These are phyloP conservation scores for Linnemannia schmuckeri DNA, from an alignment of 192 early-diverging fungal species.

Conservation along the genomic window DNA sequence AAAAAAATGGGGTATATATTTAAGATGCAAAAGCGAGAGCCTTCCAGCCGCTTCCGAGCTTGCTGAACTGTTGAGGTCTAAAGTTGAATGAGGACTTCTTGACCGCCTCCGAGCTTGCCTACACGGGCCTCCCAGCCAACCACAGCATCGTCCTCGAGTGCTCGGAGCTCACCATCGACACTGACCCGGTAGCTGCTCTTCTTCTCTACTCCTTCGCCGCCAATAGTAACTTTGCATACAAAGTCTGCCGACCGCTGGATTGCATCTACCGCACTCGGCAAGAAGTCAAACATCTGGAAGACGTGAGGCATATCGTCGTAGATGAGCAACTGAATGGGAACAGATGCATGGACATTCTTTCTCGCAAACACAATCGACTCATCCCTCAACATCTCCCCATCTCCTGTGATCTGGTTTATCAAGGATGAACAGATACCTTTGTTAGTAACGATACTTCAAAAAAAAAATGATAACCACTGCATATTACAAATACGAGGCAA, in stretches of 20 bases:
- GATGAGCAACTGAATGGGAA: slow-evolving; percentile 51
- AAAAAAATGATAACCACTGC: background rate
- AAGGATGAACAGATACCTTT: background rate
- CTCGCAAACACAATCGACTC: slow-evolving; percentile 62
- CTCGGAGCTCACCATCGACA: slow-evolving; percentile 18
- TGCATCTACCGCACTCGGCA: slow-evolving; percentile 24
- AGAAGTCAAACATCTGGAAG: slow-evolving; percentile 55
- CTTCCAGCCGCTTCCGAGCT: no score
- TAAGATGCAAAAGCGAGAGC: background rate
- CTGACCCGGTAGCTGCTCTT: slow-evolving; percentile 25
- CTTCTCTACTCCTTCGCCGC: background rate
- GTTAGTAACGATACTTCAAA: background rate
- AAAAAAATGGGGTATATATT: background rate
- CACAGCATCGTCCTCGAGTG: slow-evolving; percentile 38
- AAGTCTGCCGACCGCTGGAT: slow-evolving; percentile 34
- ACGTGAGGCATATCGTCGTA: slow-evolving; percentile 69
- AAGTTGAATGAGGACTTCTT: slow-evolving; percentile 6
- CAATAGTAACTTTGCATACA: slow-evolving; percentile 22
- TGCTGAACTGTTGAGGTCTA: background rate
- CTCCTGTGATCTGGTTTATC: slow-evolving; percentile 56
- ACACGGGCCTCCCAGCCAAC: slow-evolving; percentile 36
- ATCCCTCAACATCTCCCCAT: slow-evolving; percentile 62
- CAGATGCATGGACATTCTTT: slow-evolving; percentile 37
- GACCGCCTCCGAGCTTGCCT: slow-evolving; percentile 46
- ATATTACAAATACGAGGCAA: background rate